Conservation (phyloP, 1,139 yeast genomes). For the Ogataea hybrid region DNA sequence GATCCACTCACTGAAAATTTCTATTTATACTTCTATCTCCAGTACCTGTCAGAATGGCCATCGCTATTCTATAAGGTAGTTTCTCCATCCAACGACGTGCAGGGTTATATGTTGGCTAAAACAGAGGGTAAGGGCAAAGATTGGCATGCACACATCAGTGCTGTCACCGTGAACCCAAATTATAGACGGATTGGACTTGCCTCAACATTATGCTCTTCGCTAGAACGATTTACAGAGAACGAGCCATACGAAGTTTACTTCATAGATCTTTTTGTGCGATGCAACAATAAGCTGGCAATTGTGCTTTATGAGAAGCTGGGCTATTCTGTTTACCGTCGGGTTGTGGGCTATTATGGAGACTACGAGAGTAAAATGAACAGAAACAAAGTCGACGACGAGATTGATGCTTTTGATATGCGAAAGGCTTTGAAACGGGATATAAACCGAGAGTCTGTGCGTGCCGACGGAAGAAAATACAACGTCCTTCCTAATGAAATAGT, state of each 20-base stretch:
- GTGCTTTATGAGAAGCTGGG: constrained; percentile 84
- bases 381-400: constrained; percentile 52
- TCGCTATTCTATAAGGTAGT: constrained; percentile 75
- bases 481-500: constrained; percentile 63
- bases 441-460: constrained; percentile 48
- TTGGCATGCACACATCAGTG: constrained; percentile 97
- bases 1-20: constrained; percentile 92
- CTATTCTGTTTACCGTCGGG: constrained; percentile 80
- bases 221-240: constrained; percentile 69
- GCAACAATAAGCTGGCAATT: constrained; percentile 77
- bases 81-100: constrained; percentile 42
- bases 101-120: constrained; percentile 92
- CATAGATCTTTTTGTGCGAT: constrained; percentile 87
- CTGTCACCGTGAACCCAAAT: constrained; percentile 83
- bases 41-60: constrained; percentile 87
- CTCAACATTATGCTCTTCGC: constrained; percentile 65
- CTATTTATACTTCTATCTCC: constrained; percentile 77
- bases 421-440: constrained; percentile 58
- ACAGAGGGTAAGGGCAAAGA: constrained; percentile 82
- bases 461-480: constrained; percentile 54
- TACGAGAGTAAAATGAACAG: constrained; percentile 39
- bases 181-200: constrained; percentile 88
- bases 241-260: constrained; percentile 75
- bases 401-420: constrained; percentile 90
- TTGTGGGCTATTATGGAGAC: constrained; percentile 80